Percentiles rank a stretch among this genome's conserved stretches.
Conservation (phyloP, 192 early-diverging fungal genomes). For the Mortierella hygrophila region DNA sequence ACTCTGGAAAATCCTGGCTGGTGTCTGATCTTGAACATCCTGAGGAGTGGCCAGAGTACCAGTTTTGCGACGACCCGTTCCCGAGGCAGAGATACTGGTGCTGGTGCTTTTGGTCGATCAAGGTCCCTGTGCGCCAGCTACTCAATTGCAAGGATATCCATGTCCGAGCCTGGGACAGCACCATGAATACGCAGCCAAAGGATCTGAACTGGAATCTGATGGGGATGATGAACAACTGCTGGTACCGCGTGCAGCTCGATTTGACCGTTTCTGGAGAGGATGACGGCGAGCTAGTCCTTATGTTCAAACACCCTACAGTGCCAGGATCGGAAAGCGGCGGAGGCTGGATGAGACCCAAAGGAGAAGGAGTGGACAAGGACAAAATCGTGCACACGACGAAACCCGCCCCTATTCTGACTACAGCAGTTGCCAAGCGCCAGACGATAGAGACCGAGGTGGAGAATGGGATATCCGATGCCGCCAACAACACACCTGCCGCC, state of each 20-base stretch:
- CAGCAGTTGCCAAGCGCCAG: slow-evolving; percentile 7
- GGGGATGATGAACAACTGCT: slow-evolving; percentile 85
- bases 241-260: slow-evolving; percentile 66
- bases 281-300: slow-evolving; percentile 9
- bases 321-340: slow-evolving; percentile 46
- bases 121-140: slow-evolving; percentile 50
- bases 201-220: slow-evolving; percentile 77
- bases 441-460: slow-evolving; percentile 4
- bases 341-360: slow-evolving; percentile 67
- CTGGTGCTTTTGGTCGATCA: slow-evolving; percentile 73
- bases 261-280: slow-evolving; percentile 17
- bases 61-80: slow-evolving; percentile 33
- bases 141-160: slow-evolving; percentile 62
- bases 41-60: slow-evolving; percentile 39
- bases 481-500: slow-evolving; percentile 7
- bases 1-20: slow-evolving; percentile 85
- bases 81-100: slow-evolving; percentile 66
- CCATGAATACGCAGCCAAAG: slow-evolving; percentile 71
- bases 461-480: not conserved
- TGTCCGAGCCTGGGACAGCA: slow-evolving; percentile 74
- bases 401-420: slow-evolving; percentile 13
- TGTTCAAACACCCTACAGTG: slow-evolving; percentile 70
- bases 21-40: slow-evolving; percentile 69
- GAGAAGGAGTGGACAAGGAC: slow-evolving; percentile 8
- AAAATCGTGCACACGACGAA: not conserved